Conservation (phyloP, 73 alveolate genomes). For the Loxodes magnus region DNA sequence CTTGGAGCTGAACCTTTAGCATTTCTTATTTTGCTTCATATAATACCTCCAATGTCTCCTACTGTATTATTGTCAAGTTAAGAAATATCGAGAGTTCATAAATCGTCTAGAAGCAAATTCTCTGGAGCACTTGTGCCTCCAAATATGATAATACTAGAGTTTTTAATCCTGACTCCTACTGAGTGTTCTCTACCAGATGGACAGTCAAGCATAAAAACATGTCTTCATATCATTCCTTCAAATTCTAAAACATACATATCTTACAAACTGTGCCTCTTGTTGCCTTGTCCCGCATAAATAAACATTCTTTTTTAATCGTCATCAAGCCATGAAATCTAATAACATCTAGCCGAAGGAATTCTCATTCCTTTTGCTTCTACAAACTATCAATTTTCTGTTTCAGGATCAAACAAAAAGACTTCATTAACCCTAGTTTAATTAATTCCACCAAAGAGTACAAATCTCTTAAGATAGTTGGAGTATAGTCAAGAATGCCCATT, state of each 20-base stretch:
- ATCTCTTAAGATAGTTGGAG: not conserved
- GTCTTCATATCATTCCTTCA: conserved; percentile 7
- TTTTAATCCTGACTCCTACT: conserved; percentile 2
- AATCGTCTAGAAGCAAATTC: conserved; percentile 6
- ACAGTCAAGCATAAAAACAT: conserved; percentile 4
- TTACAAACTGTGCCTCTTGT: conserved; percentile 1
- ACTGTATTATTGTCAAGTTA: conserved; percentile 1
- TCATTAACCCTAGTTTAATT: conserved; percentile 2
- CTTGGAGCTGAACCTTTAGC: conserved; percentile 15
- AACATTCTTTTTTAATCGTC: conserved; percentile 10
- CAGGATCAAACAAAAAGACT: conserved; percentile 7
- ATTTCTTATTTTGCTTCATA: conserved; percentile 2
- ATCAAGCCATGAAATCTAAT: conserved; percentile 7
- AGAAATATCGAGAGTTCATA: not conserved
- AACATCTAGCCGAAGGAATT: conserved; percentile 3
- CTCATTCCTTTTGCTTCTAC: conserved; percentile 15
- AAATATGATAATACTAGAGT: not conserved
- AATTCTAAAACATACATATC: conserved; percentile 12
- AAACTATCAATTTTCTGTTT: conserved; percentile 5
- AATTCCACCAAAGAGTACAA: conserved; percentile 7
- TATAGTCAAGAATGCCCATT: too few species aligned
- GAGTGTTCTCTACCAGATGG: conserved; percentile 13
- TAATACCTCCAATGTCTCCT: conserved; percentile 3
- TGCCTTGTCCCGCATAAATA: conserved; percentile 12
- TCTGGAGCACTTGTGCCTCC: conserved; percentile 20